These are phyloP conservation scores for Sporopachydermia lactativora DNA, from an alignment of 805 yeast species.

Conservation along the genomic window DNA sequence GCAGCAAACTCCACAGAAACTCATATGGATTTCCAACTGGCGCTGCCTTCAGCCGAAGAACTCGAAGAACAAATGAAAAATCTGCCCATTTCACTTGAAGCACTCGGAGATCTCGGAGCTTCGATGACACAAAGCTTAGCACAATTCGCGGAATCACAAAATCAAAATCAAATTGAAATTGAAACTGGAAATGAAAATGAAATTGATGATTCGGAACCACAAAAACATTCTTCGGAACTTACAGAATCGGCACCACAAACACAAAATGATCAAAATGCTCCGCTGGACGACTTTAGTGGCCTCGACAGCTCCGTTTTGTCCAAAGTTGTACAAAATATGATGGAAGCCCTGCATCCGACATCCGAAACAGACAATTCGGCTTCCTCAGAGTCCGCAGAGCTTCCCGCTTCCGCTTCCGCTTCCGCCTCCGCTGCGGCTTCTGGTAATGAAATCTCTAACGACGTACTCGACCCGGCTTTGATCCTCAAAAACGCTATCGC, in stretches of 20 bases:
- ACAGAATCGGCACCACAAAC: neutral
- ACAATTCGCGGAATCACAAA: neutral
- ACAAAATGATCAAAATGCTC: neutral
- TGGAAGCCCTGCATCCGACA: neutral
- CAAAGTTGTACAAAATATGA: neutral
- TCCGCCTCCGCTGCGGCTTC: too few species aligned
- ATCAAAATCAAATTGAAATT: neutral
- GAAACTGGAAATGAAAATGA: neutral
- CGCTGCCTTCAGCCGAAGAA: neutral
- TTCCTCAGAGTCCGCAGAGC: neutral
- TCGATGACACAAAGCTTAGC: neutral
- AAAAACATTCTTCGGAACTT: neutral
- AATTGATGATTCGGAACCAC: neutral
- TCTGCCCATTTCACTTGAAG: neutral
- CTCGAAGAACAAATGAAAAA: neutral
- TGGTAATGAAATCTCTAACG: too few species aligned
- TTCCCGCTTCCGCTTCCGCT: neutral
- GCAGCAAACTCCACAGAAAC: neutral
- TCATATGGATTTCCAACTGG: neutral
- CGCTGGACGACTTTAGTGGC: neutral
- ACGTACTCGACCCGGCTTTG: slow-evolving; percentile 50
- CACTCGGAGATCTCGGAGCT: neutral
- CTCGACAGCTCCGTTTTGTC: neutral
- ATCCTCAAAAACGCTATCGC: slow-evolving; percentile 66
- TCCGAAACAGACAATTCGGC: neutral